Evolutionary conservation across 1,284 basidiomycete genomes (phyloP).

Genomic region (Puccinia horiana): DNA sequence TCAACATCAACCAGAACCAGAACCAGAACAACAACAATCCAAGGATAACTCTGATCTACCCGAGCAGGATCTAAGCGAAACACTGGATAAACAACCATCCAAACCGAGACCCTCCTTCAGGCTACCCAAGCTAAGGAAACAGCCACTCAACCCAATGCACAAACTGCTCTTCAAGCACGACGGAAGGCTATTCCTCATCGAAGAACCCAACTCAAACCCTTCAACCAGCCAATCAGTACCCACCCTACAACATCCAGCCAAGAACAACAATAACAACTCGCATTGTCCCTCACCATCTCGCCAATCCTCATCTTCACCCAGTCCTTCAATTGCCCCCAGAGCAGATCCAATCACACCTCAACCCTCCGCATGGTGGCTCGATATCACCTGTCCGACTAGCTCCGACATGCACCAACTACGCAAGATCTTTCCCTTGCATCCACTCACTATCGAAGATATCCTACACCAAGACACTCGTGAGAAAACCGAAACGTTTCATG

Average conservation of each 20-base stretch:
- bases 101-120: neutral
- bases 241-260: neutral
- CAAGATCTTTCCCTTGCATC: constrained; percentile 87
- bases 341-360: constrained; percentile 14
- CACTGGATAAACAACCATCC: neutral
- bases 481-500: constrained; percentile 85
- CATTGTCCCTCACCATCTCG: neutral
- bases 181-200: constrained; percentile 14
- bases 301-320: neutral
- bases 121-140: constrained; percentile 32
- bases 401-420: constrained; percentile 84
- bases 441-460: constrained; percentile 91
- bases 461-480: constrained; percentile 90
- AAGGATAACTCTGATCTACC: neutral
- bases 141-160: constrained; percentile 33
- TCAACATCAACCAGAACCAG: neutral
- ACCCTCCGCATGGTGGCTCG: constrained; percentile 78
- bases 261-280: neutral
- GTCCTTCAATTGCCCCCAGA: neutral
- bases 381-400: constrained; percentile 85
- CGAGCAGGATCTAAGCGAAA: neutral
- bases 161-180: constrained; percentile 32
- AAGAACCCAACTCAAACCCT: neutral
- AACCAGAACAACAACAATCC: neutral
- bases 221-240: constrained; percentile 7